These are phyloP conservation scores for Beauveria pseudobassiana DNA, from an alignment of 2,329 filamentous ascomycete genomes.

Conservation along the genomic window DNA sequence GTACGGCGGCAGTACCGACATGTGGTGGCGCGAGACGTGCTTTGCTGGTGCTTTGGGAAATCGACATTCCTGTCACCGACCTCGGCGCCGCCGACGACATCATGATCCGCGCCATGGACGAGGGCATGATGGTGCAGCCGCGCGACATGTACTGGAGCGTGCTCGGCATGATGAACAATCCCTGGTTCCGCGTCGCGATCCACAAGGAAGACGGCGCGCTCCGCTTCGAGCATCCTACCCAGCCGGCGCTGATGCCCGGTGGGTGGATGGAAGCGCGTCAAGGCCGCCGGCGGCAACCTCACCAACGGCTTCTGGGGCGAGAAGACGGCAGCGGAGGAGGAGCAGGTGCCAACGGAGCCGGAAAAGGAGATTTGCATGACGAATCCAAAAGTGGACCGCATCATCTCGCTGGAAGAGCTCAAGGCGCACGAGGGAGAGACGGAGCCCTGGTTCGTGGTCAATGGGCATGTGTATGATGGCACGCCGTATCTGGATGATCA, in stretches of 20 bases:
- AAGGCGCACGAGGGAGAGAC: slow-evolving; percentile 56
- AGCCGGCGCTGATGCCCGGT: slow-evolving; percentile 66
- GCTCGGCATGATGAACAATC: slow-evolving; percentile 96
- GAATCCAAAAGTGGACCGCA: slow-evolving; percentile 54
- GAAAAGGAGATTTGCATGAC: slow-evolving; percentile 70
- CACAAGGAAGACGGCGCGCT: slow-evolving; percentile 54
- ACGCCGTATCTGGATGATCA: slow-evolving; percentile 73
- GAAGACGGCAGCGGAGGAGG: slow-evolving; percentile 43
- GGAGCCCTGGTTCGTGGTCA: slow-evolving; percentile 79
- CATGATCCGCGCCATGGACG: slow-evolving; percentile 82
- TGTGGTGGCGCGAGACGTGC: slow-evolving; percentile 71
- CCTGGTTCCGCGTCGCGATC: slow-evolving; percentile 81
- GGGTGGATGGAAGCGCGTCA: slow-evolving; percentile 95
- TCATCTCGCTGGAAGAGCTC: slow-evolving; percentile 65
- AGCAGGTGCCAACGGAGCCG: slow-evolving; percentile 31
- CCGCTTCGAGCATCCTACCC: slow-evolving; percentile 82
- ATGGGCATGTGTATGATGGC: slow-evolving; percentile 84
- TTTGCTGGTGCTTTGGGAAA: slow-evolving; percentile 89
- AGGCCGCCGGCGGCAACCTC: slow-evolving; percentile 72
- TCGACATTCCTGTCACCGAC: slow-evolving; percentile 57
- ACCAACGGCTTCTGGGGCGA: slow-evolving; percentile 83
- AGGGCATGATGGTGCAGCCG: slow-evolving; percentile 77
- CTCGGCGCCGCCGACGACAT: slow-evolving; percentile 62
- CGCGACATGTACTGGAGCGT: slow-evolving; percentile 96
- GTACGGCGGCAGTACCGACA: slow-evolving; percentile 70